phyloP scores from a whole-genome alignment of 495 filamentous ascomycete genomes.

The Copromyces sp. region DNA sequence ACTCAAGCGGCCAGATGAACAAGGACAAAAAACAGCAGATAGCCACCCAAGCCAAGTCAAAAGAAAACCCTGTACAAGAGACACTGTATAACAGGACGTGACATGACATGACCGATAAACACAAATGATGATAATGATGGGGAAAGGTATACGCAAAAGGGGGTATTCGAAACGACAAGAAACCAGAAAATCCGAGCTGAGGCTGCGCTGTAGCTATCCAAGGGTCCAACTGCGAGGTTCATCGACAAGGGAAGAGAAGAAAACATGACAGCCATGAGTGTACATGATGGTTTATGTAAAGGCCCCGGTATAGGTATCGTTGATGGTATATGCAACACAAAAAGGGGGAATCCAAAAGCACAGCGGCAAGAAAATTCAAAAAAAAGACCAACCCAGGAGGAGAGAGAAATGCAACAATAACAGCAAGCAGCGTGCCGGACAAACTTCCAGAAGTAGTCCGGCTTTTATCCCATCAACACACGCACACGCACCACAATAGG shows the following conservation, averaged over 20 bases:
- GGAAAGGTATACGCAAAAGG: not conserved
- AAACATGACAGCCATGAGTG: not conserved
- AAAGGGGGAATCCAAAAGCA: not conserved
- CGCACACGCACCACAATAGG: not conserved
- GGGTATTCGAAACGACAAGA: not conserved
- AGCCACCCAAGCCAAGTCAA: not conserved
- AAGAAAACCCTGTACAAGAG: not conserved
- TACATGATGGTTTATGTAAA: not conserved
- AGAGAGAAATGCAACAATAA: not conserved
- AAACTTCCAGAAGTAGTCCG: not conserved
- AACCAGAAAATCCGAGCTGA: not conserved
- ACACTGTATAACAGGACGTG: not conserved
- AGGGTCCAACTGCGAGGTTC: not conserved
- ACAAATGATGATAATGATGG: not conserved
- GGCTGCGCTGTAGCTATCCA: slow-evolving; percentile 7
- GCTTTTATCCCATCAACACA: not conserved
- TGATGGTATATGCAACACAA: not conserved
- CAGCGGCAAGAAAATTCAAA: not conserved
- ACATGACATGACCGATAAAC: not conserved
- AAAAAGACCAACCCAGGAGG: not conserved
- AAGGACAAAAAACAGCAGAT: not conserved
- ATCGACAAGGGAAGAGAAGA: not conserved
- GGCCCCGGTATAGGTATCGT: not conserved
- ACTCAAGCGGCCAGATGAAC: not conserved
- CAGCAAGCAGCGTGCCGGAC: not conserved